Percentiles rank a stretch among this genome's conserved stretches.
These are phyloP conservation scores for Laetiporus sulphureus DNA, from an alignment of 1,284 basidiomycete species.

Conservation along the genomic window DNA sequence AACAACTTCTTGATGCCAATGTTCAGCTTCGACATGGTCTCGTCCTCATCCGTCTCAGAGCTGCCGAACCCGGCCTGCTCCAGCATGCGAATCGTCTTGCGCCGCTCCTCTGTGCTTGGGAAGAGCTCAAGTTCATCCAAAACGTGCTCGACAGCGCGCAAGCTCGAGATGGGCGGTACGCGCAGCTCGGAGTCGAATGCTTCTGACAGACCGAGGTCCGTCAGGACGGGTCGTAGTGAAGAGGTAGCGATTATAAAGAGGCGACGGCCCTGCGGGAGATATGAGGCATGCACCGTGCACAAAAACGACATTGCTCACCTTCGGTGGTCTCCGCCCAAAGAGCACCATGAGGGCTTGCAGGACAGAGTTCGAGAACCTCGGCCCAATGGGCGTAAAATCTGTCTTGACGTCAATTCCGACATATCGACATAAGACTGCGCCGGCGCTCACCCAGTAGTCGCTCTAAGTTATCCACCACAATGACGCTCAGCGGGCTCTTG, in stretches of 20 bases:
- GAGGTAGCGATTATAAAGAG: conserved; percentile 92
- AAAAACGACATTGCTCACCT: conserved; percentile 44
- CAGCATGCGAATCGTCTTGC: conserved; percentile 61
- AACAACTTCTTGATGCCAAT: conserved; percentile 95
- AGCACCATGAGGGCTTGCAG: conserved; percentile 90
- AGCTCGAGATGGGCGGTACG: conserved; percentile 76
- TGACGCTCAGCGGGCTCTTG: conserved; percentile 94
- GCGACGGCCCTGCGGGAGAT: conserved; percentile 68
- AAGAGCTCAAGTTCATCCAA: conserved; percentile 86
- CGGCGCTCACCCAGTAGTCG: conserved; percentile 73
- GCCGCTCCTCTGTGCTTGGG: conserved; percentile 47
- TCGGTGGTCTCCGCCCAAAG: conserved; percentile 86
- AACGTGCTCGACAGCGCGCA: conserved; percentile 72
- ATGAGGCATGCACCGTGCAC: conserved; percentile 2
- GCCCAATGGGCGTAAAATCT: conserved; percentile 99
- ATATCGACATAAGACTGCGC: neutral
- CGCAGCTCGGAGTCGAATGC: conserved; percentile 87
- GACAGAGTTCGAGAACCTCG: conserved; percentile 92
- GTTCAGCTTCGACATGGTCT: conserved; percentile 39
- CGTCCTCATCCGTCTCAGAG: conserved; percentile 36
- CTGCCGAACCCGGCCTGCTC: conserved; percentile 69
- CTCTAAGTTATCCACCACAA: conserved; percentile 95
- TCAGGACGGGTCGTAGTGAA: conserved; percentile 81
- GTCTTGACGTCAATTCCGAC: neutral
- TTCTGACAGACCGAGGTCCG: conserved; percentile 86